Conservation (phyloP, 2,329 filamentous ascomycete genomes). For the Sporothrix brasiliensis region DNA sequence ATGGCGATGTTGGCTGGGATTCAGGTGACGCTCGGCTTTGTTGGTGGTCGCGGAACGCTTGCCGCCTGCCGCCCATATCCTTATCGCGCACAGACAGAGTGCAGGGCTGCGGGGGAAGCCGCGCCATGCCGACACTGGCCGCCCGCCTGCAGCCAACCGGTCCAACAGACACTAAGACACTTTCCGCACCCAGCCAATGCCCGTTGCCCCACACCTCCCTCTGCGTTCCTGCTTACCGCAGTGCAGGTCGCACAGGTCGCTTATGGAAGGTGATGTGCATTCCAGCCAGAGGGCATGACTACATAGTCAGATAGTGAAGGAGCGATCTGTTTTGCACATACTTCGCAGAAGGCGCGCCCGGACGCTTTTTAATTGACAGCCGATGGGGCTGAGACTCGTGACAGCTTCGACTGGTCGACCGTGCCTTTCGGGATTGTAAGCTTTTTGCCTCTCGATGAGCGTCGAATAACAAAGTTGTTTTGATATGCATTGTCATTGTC, state of each 20-base stretch:
- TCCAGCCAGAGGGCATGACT: not conserved
- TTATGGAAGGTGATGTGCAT: conserved; percentile 23
- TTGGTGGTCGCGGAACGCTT: conserved; percentile 32
- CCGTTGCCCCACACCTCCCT: conserved; percentile 10
- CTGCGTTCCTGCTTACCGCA: no score
- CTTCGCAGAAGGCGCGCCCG: not conserved
- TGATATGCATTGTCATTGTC: conserved; percentile 6
- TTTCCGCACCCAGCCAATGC: conserved; percentile 14
- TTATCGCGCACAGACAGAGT: conserved; percentile 29
- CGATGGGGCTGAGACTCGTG: conserved; percentile 8
- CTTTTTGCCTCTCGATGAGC: not conserved
- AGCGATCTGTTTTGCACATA: not conserved
- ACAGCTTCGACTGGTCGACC: not conserved
- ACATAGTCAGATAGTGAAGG: not conserved
- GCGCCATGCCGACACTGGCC: conserved; percentile 41
- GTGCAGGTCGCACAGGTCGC: not conserved
- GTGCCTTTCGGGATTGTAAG: not conserved
- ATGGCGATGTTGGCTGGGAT: conserved; percentile 7
- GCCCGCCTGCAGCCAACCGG: conserved; percentile 33
- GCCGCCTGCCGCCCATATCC: conserved; percentile 32
- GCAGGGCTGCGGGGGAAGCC: conserved; percentile 22
- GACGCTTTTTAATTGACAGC: not conserved
- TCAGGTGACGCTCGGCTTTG: conserved; percentile 32
- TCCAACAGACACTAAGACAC: not conserved
- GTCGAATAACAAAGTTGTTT: conserved; percentile 7